Percentiles rank a stretch among this genome's conserved stretches.
phyloP scores from a whole-genome alignment of 2,329 filamentous ascomycete species.

The Fusarium sp. region DNA sequence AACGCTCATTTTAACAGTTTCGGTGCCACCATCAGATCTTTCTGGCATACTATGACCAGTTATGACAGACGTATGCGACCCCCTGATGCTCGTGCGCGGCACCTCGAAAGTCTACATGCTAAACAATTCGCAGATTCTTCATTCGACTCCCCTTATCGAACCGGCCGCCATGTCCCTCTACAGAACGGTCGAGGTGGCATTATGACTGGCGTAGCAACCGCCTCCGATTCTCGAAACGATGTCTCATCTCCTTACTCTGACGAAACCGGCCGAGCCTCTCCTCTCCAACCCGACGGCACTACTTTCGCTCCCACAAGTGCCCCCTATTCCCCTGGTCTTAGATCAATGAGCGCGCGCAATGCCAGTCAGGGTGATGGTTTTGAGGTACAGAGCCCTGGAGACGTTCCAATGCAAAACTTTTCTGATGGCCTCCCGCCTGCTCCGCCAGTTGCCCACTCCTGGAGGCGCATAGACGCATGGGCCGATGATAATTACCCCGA shows the following conservation, averaged over 20 bases:
- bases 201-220: conserved; percentile 89
- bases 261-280: conserved; percentile 70
- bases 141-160: conserved; percentile 92
- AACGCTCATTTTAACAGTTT: conserved; percentile 61
- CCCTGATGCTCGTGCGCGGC: conserved; percentile 7
- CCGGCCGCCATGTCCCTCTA: conserved; percentile 89
- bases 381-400: conserved; percentile 79
- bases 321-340: conserved; percentile 91
- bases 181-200: conserved; percentile 84
- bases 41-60: conserved; percentile 93
- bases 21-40: conserved; percentile 81
- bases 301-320: conserved; percentile 68
- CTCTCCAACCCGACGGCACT: conserved; percentile 53
- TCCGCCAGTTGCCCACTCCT: conserved; percentile 89
- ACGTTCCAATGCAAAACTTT: conserved; percentile 98
- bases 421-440: conserved; percentile 90
- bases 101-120: conserved; percentile 22
- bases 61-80: conserved; percentile 72
- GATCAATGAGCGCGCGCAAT: conserved; percentile 79
- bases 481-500: conserved; percentile 95
- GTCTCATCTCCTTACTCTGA: conserved; percentile 84
- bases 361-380: conserved; percentile 74
- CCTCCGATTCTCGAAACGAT: conserved; percentile 88
- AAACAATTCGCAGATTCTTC: conserved; percentile 77
- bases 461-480: conserved; percentile 95